These are phyloP conservation scores for Venturia pyrina DNA, from an alignment of 2,329 filamentous ascomycete species.

Conservation along the genomic window DNA sequence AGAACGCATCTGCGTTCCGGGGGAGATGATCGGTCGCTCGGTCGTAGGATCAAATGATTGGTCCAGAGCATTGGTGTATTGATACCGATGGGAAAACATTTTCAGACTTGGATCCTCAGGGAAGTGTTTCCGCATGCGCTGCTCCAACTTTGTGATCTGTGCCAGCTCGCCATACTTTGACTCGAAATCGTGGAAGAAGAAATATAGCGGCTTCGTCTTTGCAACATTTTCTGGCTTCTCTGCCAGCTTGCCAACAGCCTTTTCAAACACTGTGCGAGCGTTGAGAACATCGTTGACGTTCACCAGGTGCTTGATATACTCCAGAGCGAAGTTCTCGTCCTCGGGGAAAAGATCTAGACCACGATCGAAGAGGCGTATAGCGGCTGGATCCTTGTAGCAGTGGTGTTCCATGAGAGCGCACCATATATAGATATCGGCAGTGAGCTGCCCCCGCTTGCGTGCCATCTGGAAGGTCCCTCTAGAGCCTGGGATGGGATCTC, in stretches of 20 bases:
- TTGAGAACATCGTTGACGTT: conserved; percentile 43
- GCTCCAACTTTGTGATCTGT: conserved; percentile 83
- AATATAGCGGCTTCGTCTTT: conserved; percentile 76
- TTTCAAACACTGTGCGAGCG: conserved; percentile 92
- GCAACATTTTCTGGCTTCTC: conserved; percentile 62
- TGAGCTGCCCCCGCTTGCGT: conserved; percentile 74
- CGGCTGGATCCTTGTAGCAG: conserved; percentile 88
- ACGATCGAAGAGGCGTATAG: conserved; percentile 90
- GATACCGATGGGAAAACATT: conserved; percentile 68
- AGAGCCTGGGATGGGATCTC: conserved; percentile 58
- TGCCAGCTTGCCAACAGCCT: conserved; percentile 72
- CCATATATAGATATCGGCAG: conserved; percentile 89
- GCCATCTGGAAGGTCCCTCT: conserved; percentile 85
- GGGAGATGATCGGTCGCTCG: conserved; percentile 75
- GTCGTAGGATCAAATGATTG: conserved; percentile 71
- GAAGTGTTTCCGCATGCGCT: conserved; percentile 87
- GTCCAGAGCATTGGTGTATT: conserved; percentile 29
- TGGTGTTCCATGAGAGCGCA: conserved; percentile 89
- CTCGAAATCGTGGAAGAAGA: conserved; percentile 92
- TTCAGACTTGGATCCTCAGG: conserved; percentile 71
- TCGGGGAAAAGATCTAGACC: conserved; percentile 89
- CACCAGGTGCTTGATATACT: conserved; percentile 92
- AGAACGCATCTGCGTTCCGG: conserved; percentile 50
- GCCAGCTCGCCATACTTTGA: conserved; percentile 86
- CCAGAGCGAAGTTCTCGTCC: conserved; percentile 84